Base-by-base conservation (phyloP, 805 yeast genomes). In the Barnettozyma californica region DNA sequence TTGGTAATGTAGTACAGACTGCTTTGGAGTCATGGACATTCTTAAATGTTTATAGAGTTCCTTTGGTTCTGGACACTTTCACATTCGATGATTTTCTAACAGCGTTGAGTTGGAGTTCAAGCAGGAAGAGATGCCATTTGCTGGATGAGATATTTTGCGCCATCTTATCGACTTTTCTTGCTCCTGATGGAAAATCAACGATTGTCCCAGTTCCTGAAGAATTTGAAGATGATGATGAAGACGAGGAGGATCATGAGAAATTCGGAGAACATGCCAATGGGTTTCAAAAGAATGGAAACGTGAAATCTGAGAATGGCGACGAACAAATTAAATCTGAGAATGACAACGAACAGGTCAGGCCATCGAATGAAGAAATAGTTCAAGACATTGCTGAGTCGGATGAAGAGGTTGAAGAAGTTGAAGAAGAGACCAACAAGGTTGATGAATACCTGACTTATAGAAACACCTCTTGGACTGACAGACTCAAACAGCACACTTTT, bases 31-130 rank as follows among this genome's bases (percentile, higher is more conserved):
- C 76, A 4, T 89, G 95, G 95, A 70, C 78, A 1, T 89, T 88
- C 58, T 64, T 87, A 26, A 87, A 87, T 61, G 74, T 86, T 44
- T 88, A 82, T 63, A 78, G 81, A 55, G 74, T 74, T 33, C 80
- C 88, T 1, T 67, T 88, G 29, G 61, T 75, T 5, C 66, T 89
- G n/a, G 89, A 84, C 57, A 76, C 84, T 0, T 83, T 87, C 57
- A 83, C 92, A 0, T 87, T 85, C 67, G 96, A 88, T 66, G 95
- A 84, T 55, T 86, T 78, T 58, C 61, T 84, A 8, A 77, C 78
- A 47, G 82, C 65, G 1, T 47, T 61, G 53, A 55, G 47, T n/a
- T 61, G 65, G 65, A 80, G 10, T 62, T 84, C 67, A 68, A 69
- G 35, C 70, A 82, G 67, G 2, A 65, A 74, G 2, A 64, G 78